Evolutionary conservation across 805 yeast species (phyloP), one percentile per base, ranked within the genome.

Genomic region (Saccharomycopsis amapae): DNA sequence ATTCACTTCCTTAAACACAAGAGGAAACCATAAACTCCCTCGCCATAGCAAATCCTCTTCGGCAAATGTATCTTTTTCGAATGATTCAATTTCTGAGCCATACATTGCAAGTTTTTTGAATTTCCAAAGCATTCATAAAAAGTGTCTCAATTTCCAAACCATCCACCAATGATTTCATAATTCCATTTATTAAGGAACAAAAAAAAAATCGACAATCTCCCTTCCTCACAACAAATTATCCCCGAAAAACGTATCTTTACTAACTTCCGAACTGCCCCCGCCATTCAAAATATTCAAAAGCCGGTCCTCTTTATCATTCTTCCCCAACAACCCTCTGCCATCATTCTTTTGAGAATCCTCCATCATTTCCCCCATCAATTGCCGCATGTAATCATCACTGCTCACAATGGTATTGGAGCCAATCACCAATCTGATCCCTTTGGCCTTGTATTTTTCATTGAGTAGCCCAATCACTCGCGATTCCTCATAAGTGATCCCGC

Each of bases 401-500:
- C 71, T 77, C 33, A 72, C 56, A 3, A 81, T 64, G n/a, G 72
- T 62, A 1, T 87, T 79, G 25, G 96, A 88, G 6, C 98, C 98
- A n/a, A 89, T 64, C 1, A 87, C 71, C 13, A 85, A 68, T 52
- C 86, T 75, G 38, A 84, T 70, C 7, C 75, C 77, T 15, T 19
- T 20, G 5, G 22, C 19, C 20, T 42, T 49, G 44, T 68, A 71
- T 20, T 76, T 66, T 24, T 64, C 64, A 57, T 82, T 81, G 52
- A 88, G 69, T 50, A 87, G 85, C 45, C 83, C 78, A 3, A 89
- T 78, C 20, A 88, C 64, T 51, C 96, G 74, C 0, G 95, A 85
- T 61, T 93, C 99, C 62, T 90, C 97, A 59, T 78, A 87, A 1
- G 97, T 90, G 2, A 76, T 82, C 13, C 98, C 98, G 4, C 97